phyloP scores from a whole-genome alignment of 1,139 yeast species.

The Zygoascus hellenicus region DNA sequence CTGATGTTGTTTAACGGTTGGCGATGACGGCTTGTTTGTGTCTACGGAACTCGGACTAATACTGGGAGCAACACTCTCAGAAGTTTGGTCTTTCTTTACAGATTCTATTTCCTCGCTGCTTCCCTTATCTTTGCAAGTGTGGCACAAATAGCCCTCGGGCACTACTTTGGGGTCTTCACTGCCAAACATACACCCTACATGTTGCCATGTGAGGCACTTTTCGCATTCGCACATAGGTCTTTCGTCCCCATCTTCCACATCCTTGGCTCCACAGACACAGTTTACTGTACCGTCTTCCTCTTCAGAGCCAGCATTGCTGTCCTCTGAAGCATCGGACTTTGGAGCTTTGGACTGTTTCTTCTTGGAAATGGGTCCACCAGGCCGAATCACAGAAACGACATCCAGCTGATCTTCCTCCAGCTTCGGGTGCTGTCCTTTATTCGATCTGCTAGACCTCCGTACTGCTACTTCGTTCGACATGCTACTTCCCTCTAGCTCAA shows the following conservation, averaged over 20 bases:
- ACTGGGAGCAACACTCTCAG: constrained; percentile 7
- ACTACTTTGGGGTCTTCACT: constrained; percentile 36
- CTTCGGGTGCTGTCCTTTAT: constrained; percentile 40
- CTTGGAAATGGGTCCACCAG: background rate
- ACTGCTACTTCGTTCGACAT: constrained; percentile 10
- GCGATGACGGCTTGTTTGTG: background rate
- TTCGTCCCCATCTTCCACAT: constrained; percentile 53
- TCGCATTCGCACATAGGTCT: constrained; percentile 80
- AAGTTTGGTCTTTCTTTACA: constrained; percentile 6
- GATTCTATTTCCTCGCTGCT: constrained; percentile 12
- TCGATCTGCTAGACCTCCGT: constrained; percentile 41
- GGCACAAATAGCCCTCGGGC: constrained; percentile 48
- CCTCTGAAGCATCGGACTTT: constrained; percentile 6
- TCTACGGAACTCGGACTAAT: constrained; percentile 2
- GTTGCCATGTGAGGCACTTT: constrained; percentile 79
- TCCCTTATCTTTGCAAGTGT: constrained; percentile 36
- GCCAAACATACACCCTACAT: constrained; percentile 64
- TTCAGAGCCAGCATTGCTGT: constrained; percentile 15
- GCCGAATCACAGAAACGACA: constrained; percentile 14
- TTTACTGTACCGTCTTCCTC: constrained; percentile 45
- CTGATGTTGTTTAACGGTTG: background rate
- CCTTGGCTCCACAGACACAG: constrained; percentile 61
- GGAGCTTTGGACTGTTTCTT: constrained; percentile 3
- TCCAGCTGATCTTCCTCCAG: constrained; percentile 28
- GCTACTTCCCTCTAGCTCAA: background rate